Conservation (phyloP, 306 rosid genomes). For the Hippophae rhamnoides region DNA sequence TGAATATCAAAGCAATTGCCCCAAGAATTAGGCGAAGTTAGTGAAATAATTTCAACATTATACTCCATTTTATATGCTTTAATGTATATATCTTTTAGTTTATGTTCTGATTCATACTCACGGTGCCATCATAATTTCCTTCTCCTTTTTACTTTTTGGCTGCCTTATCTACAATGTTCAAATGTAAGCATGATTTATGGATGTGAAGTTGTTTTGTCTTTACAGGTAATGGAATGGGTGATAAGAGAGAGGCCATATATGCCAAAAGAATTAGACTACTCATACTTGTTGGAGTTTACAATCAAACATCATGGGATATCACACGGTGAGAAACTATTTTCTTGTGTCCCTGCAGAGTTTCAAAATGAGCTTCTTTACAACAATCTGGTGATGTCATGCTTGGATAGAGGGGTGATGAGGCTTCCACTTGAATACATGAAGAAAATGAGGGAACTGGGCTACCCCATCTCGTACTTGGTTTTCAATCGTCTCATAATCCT, state of each 20-base stretch:
- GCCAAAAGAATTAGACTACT: slow-evolving; percentile 72
- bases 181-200: not conserved
- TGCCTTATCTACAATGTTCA: too few relatives aligned
- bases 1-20: too few relatives aligned
- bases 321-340: slow-evolving; percentile 75
- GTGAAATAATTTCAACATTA: too few relatives aligned
- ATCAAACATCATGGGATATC: slow-evolving; percentile 66
- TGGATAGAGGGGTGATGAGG: slow-evolving; percentile 71
- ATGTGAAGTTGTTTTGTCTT: slow-evolving; percentile 11
- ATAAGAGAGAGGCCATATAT: slow-evolving; percentile 76
- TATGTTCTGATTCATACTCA: too few relatives aligned
- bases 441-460: slow-evolving; percentile 71
- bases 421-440: slow-evolving; percentile 82
- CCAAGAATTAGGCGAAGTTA: too few relatives aligned
- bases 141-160: too few relatives aligned
- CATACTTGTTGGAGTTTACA: slow-evolving; percentile 73
- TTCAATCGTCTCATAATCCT: slow-evolving; percentile 79
- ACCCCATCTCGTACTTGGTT: slow-evolving; percentile 72
- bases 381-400: slow-evolving; percentile 72
- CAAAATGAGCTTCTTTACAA: slow-evolving; percentile 84
- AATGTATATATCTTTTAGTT: too few relatives aligned
- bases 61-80: too few relatives aligned
- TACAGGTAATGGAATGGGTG: slow-evolving; percentile 95
- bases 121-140: too few relatives aligned
- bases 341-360: slow-evolving; percentile 50